Base-by-base conservation (phyloP, 75 land plant species). In the Isoetes taiwanensis region DNA sequence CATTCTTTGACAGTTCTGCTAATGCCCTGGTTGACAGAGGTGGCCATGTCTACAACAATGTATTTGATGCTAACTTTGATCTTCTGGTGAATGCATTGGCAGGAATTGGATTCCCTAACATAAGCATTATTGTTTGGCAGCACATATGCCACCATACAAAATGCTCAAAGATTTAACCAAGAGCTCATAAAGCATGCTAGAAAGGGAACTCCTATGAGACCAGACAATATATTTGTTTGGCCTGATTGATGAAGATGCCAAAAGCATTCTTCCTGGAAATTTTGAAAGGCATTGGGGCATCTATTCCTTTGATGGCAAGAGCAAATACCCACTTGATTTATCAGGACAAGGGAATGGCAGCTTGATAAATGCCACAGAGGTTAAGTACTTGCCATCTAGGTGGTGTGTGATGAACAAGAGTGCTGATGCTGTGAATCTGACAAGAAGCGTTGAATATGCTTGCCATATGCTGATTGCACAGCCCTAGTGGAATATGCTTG, bases 211-310 rank as follows among this genome's bases (percentile, higher is more conserved):
- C 90, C 90, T 0, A 39, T 71, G 62, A 67, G 78, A 9, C 58
- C 61, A 0, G 37, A 31, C 10, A n/a, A 57, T 63, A 0, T 85
- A 78, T 60, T 26, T 85, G 17, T 82, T 85, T 43, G 52, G 71
- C 19, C 70, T 85, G 19, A 33, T 78, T 8, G 90, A 85, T 38
- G 90, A 85, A 69, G 76, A 82, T 38, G 34, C 56, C 8, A 85
- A 85, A 69, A 73, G 80, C 58, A 66, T 79, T 8, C 64, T 41
- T 0, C 90, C 86, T 0, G 90, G 90, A 3, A 65, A 64, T 12
- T 85, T 85, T 37, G 90, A 85, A 71, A 34, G 90, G 40, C 86
- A 82, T 54, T 85, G 90, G 90, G 90, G 90, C 0, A 57, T 85
- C 1, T 76, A 80, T 42, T 30, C 60, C 12, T 82, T 52, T 25